These are phyloP conservation scores for Grifola frondosa DNA, from an alignment of 1,284 basidiomycete species.

Conservation along the genomic window DNA sequence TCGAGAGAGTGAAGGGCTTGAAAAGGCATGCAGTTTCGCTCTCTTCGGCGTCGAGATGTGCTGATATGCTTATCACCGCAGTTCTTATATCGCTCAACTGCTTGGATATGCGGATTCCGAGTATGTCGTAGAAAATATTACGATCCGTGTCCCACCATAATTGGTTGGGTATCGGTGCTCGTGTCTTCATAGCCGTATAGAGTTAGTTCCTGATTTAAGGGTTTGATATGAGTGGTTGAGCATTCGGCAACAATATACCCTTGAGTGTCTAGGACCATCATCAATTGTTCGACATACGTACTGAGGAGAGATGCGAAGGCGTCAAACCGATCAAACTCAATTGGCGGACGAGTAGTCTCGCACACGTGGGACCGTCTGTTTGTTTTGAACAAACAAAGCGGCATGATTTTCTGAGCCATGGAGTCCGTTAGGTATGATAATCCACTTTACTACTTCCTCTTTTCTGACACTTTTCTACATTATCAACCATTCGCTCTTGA, in stretches of 20 bases:
- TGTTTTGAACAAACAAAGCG: conserved; percentile 27
- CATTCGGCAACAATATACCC: no score
- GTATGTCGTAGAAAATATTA: conserved; percentile 94
- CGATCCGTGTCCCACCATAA: conserved; percentile 52
- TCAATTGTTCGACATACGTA: no score
- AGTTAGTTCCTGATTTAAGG: neutral
- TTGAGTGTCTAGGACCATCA: no score
- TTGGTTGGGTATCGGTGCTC: conserved; percentile 1
- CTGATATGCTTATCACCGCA: conserved; percentile 31
- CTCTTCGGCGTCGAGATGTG: conserved; percentile 3
- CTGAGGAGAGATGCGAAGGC: no score
- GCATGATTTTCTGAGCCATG: conserved; percentile 19
- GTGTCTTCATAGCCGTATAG: no score
- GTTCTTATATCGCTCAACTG: conserved; percentile 78
- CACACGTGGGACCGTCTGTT: conserved; percentile 26
- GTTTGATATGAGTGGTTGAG: no score
- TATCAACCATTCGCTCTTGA: conserved; percentile 16
- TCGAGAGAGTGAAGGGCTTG: conserved; percentile 84
- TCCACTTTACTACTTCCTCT: conserved; percentile 14
- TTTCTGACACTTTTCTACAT: conserved; percentile 11
- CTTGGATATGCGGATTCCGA: conserved; percentile 95
- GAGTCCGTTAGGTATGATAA: conserved; percentile 18
- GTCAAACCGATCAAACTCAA: no score
- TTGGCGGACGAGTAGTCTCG: conserved; percentile 1
- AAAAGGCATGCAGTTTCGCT: conserved; percentile 69